Conservation (phyloP, 129 eudicot species). For the Saposhnikovia divaricata region DNA sequence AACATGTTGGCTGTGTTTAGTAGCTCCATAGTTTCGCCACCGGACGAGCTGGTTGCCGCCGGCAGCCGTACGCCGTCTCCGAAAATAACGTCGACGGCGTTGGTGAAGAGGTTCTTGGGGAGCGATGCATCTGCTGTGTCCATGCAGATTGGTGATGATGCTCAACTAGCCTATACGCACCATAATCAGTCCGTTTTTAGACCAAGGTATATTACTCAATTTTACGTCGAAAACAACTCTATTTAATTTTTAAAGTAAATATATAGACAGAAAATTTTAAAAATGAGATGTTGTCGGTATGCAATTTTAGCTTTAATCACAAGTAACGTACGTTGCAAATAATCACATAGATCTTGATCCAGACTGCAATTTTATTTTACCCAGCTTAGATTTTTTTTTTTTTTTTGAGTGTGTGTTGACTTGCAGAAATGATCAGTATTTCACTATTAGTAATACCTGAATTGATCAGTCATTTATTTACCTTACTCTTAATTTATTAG, state of each 20-base stretch:
- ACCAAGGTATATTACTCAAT: conserved; percentile 60
- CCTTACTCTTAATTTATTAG: no score
- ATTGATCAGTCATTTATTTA: no score
- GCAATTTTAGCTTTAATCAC: background rate
- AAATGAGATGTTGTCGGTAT: no score
- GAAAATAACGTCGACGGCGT: conserved; percentile 38
- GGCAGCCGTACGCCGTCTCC: conserved; percentile 73
- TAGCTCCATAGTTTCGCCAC: conserved; percentile 52
- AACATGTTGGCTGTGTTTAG: conserved; percentile 60
- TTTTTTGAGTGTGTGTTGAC: no score
- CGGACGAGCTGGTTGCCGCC: conserved; percentile 70
- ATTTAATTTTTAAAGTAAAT: no score
- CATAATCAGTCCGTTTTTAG: conserved; percentile 30
- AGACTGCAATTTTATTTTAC: no score
- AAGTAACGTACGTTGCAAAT: no score
- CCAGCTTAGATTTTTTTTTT: background rate
- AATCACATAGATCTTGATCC: background rate
- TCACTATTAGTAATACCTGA: no score
- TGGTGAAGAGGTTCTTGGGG: conserved; percentile 36
- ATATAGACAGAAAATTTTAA: no score
- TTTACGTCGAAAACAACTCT: no score
- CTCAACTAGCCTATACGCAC: conserved; percentile 46
- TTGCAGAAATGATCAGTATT: background rate
- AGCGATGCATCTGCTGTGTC: conserved; percentile 37
- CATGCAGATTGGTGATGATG: conserved; percentile 37